phyloP scores from a whole-genome alignment of 176 grass and related monocot genomes.

The maize (Zea mays) region Zm-B73-REFERENCE-NAM-5.0 NC_050097.1:169910501-169911000 shows the following conservation, averaged over 20 bases:
- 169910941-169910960: conserved; percentile 65
- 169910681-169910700: background rate
- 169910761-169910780: background rate
- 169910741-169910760: background rate
- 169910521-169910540: conserved; percentile 74
- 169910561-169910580: conserved; percentile 55
- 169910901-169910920: conserved; percentile 3
- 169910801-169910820: conserved; percentile 1
- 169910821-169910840: background rate
- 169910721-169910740: conserved; percentile 9
- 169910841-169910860: background rate
- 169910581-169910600: conserved; percentile 56
- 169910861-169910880: conserved; percentile 7
- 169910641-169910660: conserved; percentile 1
- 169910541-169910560: conserved; percentile 63
- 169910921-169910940: conserved; percentile 13
- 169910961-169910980: conserved; percentile 58
- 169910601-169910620: background rate
- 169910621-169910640: conserved; percentile 7
- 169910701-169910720: conserved; percentile 8
- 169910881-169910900: background rate
- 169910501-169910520: conserved; percentile 48
- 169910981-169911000: conserved; percentile 69
- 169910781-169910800: conserved; percentile 20
- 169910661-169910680: background rate